Evolutionary conservation across 139 green algal species (phyloP).

Genomic region (Micractinium sp.): DNA sequence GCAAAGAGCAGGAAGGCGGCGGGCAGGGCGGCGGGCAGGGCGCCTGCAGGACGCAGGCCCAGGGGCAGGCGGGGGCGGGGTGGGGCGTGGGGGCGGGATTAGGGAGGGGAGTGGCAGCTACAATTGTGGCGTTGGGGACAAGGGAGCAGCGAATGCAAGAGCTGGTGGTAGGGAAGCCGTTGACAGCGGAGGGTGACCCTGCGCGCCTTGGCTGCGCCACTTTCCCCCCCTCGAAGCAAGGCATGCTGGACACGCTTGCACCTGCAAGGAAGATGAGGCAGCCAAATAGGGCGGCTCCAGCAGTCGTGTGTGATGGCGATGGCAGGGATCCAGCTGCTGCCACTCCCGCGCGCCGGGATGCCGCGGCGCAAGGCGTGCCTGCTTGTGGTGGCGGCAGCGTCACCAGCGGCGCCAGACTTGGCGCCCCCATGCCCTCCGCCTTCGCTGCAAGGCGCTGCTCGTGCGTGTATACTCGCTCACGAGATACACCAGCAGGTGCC

Average conservation of each 20-base stretch:
- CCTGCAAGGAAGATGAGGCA: slow-evolving; percentile 45
- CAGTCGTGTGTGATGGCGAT: not conserved
- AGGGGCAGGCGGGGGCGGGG: not conserved
- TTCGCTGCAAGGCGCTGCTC: not conserved
- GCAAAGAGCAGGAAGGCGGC: slow-evolving; percentile 56
- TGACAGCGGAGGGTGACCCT: no score
- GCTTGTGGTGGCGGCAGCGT: not conserved
- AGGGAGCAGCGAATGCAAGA: not conserved
- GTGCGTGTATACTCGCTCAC: no score
- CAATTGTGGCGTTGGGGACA: not conserved
- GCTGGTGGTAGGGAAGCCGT: not conserved
- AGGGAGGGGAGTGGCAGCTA: not conserved
- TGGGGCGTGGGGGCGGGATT: no score
- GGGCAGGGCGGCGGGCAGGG: slow-evolving; percentile 50
- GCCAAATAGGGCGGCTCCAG: slow-evolving; percentile 34
- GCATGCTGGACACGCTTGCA: not conserved
- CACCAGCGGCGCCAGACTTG: no score
- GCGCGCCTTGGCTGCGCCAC: not conserved
- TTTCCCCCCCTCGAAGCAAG: not conserved
- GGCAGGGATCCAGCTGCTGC: not conserved
- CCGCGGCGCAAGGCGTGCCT: not conserved
- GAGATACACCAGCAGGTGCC: no score
- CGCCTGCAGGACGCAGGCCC: slow-evolving; percentile 24
- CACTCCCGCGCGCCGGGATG: not conserved
- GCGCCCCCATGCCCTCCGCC: not conserved